A percentile compares a stretch with the other conserved stretches of the same genome.
Evolutionary conservation across 345 rosid genomes (phyloP).

Genomic region (Syzygium aqueum): DNA sequence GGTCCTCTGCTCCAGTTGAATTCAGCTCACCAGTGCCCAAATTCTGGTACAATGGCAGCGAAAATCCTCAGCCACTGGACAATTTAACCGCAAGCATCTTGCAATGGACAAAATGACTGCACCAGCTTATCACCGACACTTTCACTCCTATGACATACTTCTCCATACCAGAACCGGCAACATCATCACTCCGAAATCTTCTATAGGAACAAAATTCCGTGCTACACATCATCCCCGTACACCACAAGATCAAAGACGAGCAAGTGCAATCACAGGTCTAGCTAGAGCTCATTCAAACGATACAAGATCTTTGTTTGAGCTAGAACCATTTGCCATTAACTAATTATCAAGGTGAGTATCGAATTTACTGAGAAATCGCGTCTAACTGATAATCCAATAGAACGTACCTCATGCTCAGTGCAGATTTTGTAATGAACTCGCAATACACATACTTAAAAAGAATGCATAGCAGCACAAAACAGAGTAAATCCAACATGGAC

Average conservation of each 20-base stretch:
- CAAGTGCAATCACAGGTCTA: background rate
- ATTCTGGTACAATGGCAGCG: background rate
- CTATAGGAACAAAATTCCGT: background rate
- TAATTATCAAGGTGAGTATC: background rate
- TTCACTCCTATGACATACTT: background rate
- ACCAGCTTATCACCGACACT: background rate
- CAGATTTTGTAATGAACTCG: background rate
- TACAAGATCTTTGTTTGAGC: background rate
- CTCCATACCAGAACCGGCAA: background rate
- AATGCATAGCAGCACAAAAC: background rate
- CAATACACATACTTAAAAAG: background rate
- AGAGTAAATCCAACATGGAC: background rate
- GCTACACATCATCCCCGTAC: background rate
- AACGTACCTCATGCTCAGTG: background rate
- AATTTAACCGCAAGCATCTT: background rate
- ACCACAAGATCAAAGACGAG: background rate
- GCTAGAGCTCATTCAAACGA: background rate
- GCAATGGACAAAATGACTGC: background rate
- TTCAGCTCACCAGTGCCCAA: background rate
- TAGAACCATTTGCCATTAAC: background rate
- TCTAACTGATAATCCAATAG: background rate
- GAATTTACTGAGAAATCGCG: background rate
- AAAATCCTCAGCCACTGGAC: background rate
- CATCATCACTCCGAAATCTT: background rate
- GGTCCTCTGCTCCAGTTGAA: background rate